Conservation (phyloP, 75 land plant species). For the Cunninghamia lanceolata region DNA sequence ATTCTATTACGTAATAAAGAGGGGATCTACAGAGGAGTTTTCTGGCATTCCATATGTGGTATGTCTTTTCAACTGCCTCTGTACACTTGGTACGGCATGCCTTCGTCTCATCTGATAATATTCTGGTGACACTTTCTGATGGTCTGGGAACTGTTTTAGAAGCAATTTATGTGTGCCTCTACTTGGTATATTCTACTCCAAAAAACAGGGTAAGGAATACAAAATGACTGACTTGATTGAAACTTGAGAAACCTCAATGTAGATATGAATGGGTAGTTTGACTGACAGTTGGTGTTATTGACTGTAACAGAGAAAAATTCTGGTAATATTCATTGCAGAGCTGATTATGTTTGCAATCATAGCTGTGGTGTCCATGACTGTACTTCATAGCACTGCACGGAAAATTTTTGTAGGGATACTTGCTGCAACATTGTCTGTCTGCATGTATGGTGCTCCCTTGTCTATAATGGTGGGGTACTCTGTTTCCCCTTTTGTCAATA, state of each 20-base stretch:
- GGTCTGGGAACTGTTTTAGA: conserved; percentile 55
- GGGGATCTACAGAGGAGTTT: conserved; percentile 61
- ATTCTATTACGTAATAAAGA: conserved; percentile 58
- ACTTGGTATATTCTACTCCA: conserved; percentile 32
- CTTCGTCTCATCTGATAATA: conserved; percentile 58
- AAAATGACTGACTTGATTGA: background rate
- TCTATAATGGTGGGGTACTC: conserved; percentile 11
- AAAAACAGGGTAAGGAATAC: conserved; percentile 22
- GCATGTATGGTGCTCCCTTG: conserved; percentile 18
- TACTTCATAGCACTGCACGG: conserved; percentile 5
- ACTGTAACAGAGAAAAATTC: background rate
- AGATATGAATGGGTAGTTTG: background rate
- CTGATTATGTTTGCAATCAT: background rate
- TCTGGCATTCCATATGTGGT: conserved; percentile 69
- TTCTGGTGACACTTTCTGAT: conserved; percentile 59
- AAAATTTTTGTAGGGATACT: conserved; percentile 1
- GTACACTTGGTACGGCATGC: conserved; percentile 69
- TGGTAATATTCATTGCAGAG: background rate
- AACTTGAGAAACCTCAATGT: background rate
- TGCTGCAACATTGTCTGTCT: conserved; percentile 9
- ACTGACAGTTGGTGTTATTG: background rate
- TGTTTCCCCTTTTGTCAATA: background rate
- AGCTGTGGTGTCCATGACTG: conserved; percentile 5
- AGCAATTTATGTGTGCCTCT: conserved; percentile 50
- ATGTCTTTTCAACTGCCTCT: conserved; percentile 71